phyloP scores from a whole-genome alignment of 768 basidiomycete genomes.

The Leccinum truebloodii region DNA sequence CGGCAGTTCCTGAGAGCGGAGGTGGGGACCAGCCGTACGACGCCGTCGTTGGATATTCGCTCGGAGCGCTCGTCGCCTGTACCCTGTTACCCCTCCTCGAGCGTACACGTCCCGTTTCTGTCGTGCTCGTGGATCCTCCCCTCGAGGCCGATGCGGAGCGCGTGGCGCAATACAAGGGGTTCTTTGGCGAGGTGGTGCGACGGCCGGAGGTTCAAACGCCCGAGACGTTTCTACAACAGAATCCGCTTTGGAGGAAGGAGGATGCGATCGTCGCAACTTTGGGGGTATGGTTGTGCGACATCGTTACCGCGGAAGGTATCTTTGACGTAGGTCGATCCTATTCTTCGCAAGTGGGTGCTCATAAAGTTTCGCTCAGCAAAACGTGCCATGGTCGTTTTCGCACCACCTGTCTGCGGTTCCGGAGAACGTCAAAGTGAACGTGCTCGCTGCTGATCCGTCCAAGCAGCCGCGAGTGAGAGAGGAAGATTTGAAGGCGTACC shows the following conservation, averaged over 20 bases:
- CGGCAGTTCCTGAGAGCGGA: background rate
- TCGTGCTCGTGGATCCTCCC: slow-evolving; percentile 26
- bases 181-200: background rate
- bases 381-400: slow-evolving; percentile 24
- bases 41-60: slow-evolving; percentile 23
- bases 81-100: slow-evolving; percentile 19
- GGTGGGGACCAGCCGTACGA: slow-evolving; percentile 1
- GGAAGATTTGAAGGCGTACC: slow-evolving; percentile 8
- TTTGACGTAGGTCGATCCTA: slow-evolving; percentile 11
- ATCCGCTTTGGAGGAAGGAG: slow-evolving; percentile 1
- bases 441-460: slow-evolving; percentile 18
- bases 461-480: background rate
- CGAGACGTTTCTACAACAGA: background rate
- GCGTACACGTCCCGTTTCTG: slow-evolving; percentile 1
- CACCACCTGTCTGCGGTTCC: slow-evolving; percentile 6
- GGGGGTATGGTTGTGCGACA: slow-evolving; percentile 9
- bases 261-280: background rate
- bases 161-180: background rate
- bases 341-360: background rate
- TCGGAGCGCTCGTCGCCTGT: slow-evolving; percentile 19
- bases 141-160: background rate
- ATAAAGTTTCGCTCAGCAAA: slow-evolving; percentile 17
- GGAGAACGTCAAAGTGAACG: slow-evolving; percentile 11
- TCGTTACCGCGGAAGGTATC: slow-evolving; percentile 5
- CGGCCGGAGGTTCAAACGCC: background rate